A percentile compares a stretch with the other conserved stretches of the same genome.
These are phyloP conservation scores for Prinsepia uniflora DNA, from an alignment of 306 rosid species.

Conservation along the genomic window DNA sequence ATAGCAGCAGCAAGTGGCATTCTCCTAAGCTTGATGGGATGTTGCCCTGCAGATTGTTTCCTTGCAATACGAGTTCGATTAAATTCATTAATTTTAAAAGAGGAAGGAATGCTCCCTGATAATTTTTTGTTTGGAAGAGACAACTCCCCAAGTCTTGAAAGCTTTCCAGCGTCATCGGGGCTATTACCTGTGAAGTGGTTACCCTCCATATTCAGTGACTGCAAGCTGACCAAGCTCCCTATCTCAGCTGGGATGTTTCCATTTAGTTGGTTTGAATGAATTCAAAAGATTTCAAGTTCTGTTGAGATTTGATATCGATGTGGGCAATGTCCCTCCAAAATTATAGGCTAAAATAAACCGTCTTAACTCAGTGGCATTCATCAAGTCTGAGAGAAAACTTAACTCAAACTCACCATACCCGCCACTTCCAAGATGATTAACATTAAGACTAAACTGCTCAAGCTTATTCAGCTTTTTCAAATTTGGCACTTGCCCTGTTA, in stretches of 20 bases:
- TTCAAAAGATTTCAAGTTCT: slow-evolving; percentile 1
- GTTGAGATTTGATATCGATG: slow-evolving; percentile 6
- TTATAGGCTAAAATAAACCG: fast-evolving
- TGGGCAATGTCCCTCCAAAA: slow-evolving; percentile 2
- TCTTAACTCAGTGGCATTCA: neutral
- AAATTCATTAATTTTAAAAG: neutral
- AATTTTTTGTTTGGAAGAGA: neutral
- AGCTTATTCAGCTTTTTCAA: slow-evolving; percentile 1
- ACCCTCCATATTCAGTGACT: fast-evolving
- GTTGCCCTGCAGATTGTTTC: neutral
- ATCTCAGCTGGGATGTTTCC: slow-evolving; percentile 13
- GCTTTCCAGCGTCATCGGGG: neutral
- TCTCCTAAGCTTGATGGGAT: neutral
- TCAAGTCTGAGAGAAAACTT: slow-evolving; percentile 2
- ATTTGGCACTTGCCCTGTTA: neutral
- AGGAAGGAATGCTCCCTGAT: neutral
- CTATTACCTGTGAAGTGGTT: neutral
- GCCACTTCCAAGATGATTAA: neutral
- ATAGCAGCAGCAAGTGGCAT: neutral
- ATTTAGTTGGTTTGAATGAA: neutral
- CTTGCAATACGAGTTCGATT: neutral
- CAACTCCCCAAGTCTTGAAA: neutral
- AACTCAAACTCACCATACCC: neutral
- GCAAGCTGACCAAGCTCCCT: neutral
- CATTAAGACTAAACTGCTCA: fast-evolving